Base-by-base conservation (phyloP, 2,329 filamentous ascomycete species). In the Colletotrichum coccodes region DNA sequence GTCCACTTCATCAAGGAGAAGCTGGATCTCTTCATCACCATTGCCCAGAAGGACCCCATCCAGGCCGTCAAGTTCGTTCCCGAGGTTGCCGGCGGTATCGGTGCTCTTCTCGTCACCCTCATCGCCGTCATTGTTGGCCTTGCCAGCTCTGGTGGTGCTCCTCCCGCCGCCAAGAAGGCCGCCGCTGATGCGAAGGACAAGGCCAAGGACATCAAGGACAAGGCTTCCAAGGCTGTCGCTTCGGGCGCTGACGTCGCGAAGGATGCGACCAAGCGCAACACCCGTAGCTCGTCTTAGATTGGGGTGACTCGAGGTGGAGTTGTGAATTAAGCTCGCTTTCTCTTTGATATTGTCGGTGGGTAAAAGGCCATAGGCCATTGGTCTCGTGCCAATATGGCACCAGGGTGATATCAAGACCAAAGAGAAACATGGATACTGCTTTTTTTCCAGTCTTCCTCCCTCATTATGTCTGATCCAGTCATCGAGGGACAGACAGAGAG, bases 1-100 rank as follows among this genome's bases (percentile, higher is more conserved):
- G 89, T 97, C 75, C 85, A 85, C 74, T 99, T 93, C 83, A 81
- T 97, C 83, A 93, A 91, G 83, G 93, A 97, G 91, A 98, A 98
- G 90, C 81, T 97, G 71, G 92, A 97, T 75, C 90, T 97, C 72
- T 99, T 99, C 89, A 80, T 96, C 76, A 91, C 91, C 75, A 91
- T 98, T 76, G 93, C 85, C 79, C 89, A 94, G 86, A 88, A 90
- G 76, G 92, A 97, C 82, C 94, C 95, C 67, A 76, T 97, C 73
- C 87, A 94, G 83, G 95, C 95, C 60, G 85, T 95, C 84, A 93
- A 94, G 85, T 93, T 94, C 75, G 93, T 98, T 72, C 96, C 96
- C 73, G 96, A 98, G 84, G 91, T 97, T 75, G 94, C 94, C 72
- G 94, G 90, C 77, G 93, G 90, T 77, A 84, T 97, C 76, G 92